Conservation (phyloP, 371 early-diverging fungal genomes). For the Dinochytrium kinnereticum region DNA sequence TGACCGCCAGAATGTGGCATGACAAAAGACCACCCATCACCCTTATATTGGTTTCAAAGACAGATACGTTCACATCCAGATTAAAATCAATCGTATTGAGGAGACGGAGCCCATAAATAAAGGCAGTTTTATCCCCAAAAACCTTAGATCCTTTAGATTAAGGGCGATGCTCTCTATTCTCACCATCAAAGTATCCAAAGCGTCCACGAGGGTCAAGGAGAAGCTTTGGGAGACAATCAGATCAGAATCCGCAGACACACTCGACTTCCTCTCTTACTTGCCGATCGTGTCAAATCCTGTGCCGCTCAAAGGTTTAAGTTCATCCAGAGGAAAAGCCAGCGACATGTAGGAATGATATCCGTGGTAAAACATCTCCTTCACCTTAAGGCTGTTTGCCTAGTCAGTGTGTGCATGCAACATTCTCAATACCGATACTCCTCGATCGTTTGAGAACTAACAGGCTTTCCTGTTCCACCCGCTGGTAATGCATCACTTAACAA, state of each 20-base stretch:
- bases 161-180: background rate
- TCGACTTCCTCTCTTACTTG: slow-evolving; percentile 16
- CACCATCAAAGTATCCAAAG: slow-evolving; percentile 37
- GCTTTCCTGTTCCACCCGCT: too few relatives aligned
- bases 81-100: slow-evolving; percentile 22
- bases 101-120: slow-evolving; percentile 19
- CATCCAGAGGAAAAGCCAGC: slow-evolving; percentile 39
- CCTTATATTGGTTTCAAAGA: slow-evolving; percentile 45
- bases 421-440: background rate
- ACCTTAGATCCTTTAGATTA: slow-evolving; percentile 11
- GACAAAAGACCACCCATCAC: slow-evolving; percentile 39
- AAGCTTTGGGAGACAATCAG: slow-evolving; percentile 25
- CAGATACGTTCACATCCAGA: slow-evolving; percentile 42
- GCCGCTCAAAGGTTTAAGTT: slow-evolving; percentile 34
- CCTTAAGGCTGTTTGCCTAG: slow-evolving; percentile 9
- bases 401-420: background rate
- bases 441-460: background rate
- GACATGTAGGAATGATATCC: slow-evolving; percentile 27
- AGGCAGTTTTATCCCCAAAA: slow-evolving; percentile 25
- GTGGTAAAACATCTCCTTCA: slow-evolving; percentile 41
- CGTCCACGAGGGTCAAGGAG: slow-evolving; percentile 38
- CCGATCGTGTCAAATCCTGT: slow-evolving; percentile 35
- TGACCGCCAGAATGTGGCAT: slow-evolving; percentile 28
- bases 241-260: background rate
- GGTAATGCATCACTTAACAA: too few relatives aligned